Conservation (phyloP, 176 grass and related monocot species). For the Bolboschoenus planiculmis region DNA sequence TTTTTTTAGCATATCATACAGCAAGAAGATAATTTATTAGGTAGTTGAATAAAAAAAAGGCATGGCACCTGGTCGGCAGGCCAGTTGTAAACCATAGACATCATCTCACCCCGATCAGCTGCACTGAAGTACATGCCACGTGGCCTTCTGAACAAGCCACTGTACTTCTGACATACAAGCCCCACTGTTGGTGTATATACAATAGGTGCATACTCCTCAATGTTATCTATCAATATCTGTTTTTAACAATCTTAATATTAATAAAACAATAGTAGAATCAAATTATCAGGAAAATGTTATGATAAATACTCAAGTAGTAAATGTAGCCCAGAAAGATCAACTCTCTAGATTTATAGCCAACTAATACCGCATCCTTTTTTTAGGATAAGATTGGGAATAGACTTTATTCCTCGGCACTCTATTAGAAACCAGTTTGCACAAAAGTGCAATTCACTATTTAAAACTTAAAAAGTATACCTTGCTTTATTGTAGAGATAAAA, state of each 20-base stretch:
- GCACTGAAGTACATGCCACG: constrained; percentile 96
- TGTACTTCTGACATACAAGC: constrained; percentile 96
- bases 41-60: not conserved
- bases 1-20: not conserved
- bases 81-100: constrained; percentile 99
- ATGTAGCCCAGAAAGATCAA: not conserved
- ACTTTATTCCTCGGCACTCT: not conserved
- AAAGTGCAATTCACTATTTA: not conserved
- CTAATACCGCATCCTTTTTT: not conserved
- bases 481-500: not conserved
- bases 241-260: not conserved
- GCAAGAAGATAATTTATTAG: not conserved
- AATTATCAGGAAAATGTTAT: not conserved
- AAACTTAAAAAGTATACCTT: not conserved
- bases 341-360: not conserved
- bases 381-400: not conserved
- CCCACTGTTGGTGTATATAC: constrained; percentile 96
- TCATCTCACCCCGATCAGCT: constrained; percentile 88
- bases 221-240: constrained; percentile 90
- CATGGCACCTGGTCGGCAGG: constrained; percentile 77
- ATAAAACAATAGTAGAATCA: not conserved
- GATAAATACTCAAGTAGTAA: not conserved
- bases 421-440: not conserved
- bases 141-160: constrained; percentile 84
- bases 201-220: constrained; percentile 89